Evolutionary conservation across 1,284 basidiomycete species (phyloP), one percentile per base, ranked within the genome.

Genomic region (Moesziomyces globuligerus): DNA sequence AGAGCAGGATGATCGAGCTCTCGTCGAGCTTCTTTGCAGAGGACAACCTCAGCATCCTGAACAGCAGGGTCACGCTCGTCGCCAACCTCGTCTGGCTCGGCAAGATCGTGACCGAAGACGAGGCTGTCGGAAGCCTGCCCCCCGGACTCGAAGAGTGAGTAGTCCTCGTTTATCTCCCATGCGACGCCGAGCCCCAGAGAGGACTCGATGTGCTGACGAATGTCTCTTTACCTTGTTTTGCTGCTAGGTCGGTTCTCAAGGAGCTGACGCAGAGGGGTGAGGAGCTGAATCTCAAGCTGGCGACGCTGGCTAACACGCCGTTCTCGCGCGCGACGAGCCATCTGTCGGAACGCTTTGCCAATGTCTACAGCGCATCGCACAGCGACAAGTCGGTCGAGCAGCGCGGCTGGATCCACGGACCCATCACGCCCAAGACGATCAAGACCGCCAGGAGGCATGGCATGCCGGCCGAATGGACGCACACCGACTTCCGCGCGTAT

Each of bases 31-130:
- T 61, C 39, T 73, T 50, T 48, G 59, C 47, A 20, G 71, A 70
- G n/a, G 66, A 66, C 6, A 70, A 61, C 28, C 37, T 51, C 6
- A 28, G 32, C 10, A 46, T 39, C 23, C 51, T 73, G n/a, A 73
- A 73, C 47, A 56, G 37, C 48, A 60, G 28, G 40, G 71, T 73
- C 18, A 70, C 57, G 21, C 41, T 66, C 3, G 53, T 73, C 0
- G 71, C 66, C 23, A 66, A 73, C 20, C 48, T 73, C 3, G 44
- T 70, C 9, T 73, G 71, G 71, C 38, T 65, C 11, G 65, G 61
- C 20, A 70, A 66, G 38, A 17, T 67, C 7, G 44, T 69, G 13
- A 25, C 24, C 7, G 58, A 24, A 3, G 40, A 25, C n/a, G 34
- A 40, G 13, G 37, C 26, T 18, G 51, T 53, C 0, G 56, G 66